Evolutionary conservation across 345 rosid genomes (phyloP), one percentile per base, ranked within the genome.

Genomic region (Sisymbrium irio): DNA sequence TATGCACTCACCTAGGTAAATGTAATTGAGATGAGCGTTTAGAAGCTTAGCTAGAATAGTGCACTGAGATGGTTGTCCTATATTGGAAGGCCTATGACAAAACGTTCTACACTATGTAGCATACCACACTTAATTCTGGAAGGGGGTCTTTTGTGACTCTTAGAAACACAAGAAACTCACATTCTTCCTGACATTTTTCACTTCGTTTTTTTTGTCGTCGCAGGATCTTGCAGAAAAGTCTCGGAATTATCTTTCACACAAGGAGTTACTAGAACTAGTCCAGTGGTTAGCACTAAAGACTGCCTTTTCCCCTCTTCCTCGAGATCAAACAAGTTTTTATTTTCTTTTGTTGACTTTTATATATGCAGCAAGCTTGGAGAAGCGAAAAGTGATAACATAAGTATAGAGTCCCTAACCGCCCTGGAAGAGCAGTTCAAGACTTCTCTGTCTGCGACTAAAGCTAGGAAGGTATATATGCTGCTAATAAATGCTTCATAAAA

Each of bases 391-490:
- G 71, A 63, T 46, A 20, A 49, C 46, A 8, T 39, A 18, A 76
- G 71, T 39, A 4, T 70, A 37, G 66, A 77, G 22, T 46, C 35
- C 47, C 72, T 77, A 19, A 47, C 1, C 4, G 35, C 51, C 4
- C 44, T 77, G 37, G 76, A 77, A 15, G 61, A 37, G 39, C 80
- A 77, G 55, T 49, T 77, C 42, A 15, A 56, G 54, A 15, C 2
- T 70, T 66, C 76, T 37, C 67, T 77, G 25, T 70, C 72, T n/a
- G 0, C 46, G 37, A 64, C 80, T 55, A 77, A 54, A 64, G 76
- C 61, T 64, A 70, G 20, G 55, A 77, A 77, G 80, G 80, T 77
- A 75, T 66, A 7, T 42, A n/a, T 67, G 47, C 46, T 55, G 28
- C 32, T 28, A 28, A 28, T 28, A 3, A 28, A 0, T 28, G 32